Conservation (phyloP, 169 alveolate genomes). For the Ichthyophthirius multifiliis region DNA sequence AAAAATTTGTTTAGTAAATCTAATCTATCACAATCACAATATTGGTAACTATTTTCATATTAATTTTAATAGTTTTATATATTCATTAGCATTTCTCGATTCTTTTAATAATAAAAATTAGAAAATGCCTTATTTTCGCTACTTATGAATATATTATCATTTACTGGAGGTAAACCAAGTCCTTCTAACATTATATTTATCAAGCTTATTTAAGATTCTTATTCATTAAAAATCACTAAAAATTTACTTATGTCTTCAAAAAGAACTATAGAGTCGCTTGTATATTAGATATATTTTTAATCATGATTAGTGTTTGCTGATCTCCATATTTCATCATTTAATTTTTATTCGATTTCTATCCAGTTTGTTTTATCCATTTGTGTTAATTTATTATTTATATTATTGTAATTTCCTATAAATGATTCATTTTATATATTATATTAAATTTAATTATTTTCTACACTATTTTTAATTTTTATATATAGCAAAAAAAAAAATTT, state of each 20-base stretch:
- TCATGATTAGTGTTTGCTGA: neutral
- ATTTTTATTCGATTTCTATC: neutral
- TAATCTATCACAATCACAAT: neutral
- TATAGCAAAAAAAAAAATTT: neutral
- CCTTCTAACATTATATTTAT: neutral
- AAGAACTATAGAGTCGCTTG: neutral
- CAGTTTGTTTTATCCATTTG: neutral
- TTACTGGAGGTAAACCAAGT: neutral
- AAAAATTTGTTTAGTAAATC: slow-evolving; percentile 2
- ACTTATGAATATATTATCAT: neutral
- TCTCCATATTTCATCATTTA: neutral
- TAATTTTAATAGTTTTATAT: neutral
- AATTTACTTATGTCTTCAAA: neutral
- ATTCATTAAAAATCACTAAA: neutral
- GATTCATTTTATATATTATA: neutral
- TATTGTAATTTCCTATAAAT: neutral
- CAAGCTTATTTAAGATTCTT: neutral
- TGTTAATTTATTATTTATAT: neutral
- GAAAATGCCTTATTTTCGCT: neutral
- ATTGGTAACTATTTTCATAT: neutral
- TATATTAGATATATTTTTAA: neutral
- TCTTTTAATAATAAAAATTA: neutral
- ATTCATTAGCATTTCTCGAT: neutral
- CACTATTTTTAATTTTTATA: neutral
- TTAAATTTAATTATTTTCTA: neutral